These are phyloP conservation scores for Pelargonium nanum DNA, from an alignment of 345 rosid species.

Conservation along the genomic window DNA sequence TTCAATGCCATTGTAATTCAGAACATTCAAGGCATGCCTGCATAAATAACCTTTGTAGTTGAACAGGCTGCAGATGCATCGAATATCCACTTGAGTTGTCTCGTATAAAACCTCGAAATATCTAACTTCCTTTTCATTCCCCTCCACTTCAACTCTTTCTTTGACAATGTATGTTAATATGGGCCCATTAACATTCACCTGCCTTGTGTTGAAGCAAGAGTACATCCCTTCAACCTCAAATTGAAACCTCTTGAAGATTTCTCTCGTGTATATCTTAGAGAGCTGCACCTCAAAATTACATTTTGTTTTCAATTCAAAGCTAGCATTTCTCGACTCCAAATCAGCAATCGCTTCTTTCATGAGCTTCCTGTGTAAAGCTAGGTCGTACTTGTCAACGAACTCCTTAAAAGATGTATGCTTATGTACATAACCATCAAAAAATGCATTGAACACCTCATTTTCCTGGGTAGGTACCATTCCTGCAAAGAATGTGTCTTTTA, in stretches of 20 bases:
- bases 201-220: constrained; percentile 45
- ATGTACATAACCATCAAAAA: constrained; percentile 55
- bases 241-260: constrained; percentile 35
- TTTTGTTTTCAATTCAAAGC: constrained; percentile 35
- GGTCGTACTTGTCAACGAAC: constrained; percentile 43
- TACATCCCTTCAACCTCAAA: constrained; percentile 44
- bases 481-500: constrained; percentile 37
- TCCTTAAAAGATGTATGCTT: constrained; percentile 49
- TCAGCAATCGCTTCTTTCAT: constrained; percentile 40
- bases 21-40: constrained; percentile 51
- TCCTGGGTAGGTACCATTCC: constrained; percentile 42
- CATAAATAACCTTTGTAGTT: constrained; percentile 46
- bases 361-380: constrained; percentile 40
- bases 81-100: constrained; percentile 31
- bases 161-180: constrained; percentile 38
- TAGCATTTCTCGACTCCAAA: constrained; percentile 27
- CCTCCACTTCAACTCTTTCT: constrained; percentile 33
- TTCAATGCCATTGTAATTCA: constrained; percentile 34
- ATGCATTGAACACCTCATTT: constrained; percentile 35
- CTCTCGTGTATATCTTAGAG: constrained; percentile 33
- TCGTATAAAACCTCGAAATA: constrained; percentile 37
- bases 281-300: constrained; percentile 41
- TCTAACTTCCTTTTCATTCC: constrained; percentile 32
- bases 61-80: constrained; percentile 56
- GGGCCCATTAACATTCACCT: constrained; percentile 27